A percentile compares a stretch with the other conserved stretches of the same genome.
These are phyloP conservation scores for Debaryomycetaceae sp. DNA, from an alignment of 1,139 yeast species.

Conservation along the genomic window DNA sequence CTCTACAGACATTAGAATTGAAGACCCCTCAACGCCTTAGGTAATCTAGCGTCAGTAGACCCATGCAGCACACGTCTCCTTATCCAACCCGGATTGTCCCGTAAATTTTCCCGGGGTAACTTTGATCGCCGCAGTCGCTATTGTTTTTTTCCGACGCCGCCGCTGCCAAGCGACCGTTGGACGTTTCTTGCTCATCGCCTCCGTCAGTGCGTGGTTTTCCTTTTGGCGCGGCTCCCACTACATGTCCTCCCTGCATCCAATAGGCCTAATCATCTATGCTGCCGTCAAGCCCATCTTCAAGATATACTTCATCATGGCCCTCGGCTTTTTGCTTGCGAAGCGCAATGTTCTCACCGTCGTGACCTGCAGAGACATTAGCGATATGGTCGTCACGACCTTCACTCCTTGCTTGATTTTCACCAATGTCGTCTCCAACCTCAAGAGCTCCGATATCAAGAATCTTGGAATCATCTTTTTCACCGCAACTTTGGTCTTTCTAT, in stretches of 20 bases:
- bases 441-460: constrained; percentile 61
- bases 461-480: constrained; percentile 63
- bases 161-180: too few relatives aligned
- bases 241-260: constrained; percentile 11
- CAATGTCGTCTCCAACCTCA: constrained; percentile 61
- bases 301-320: constrained; percentile 62
- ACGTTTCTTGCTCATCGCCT: too few relatives aligned
- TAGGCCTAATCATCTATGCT: constrained; percentile 68
- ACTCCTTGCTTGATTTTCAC: constrained; percentile 73
- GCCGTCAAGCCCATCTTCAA: constrained; percentile 83
- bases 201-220: too few relatives aligned
- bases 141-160: too few relatives aligned
- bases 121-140: too few relatives aligned
- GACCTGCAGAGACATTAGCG: constrained; percentile 63
- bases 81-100: too few relatives aligned
- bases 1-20: too few relatives aligned
- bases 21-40: too few relatives aligned
- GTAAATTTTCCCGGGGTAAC: too few relatives aligned
- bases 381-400: constrained; percentile 58
- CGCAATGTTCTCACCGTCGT: constrained; percentile 61
- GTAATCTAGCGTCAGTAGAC: too few relatives aligned
- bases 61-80: too few relatives aligned
- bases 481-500: constrained; percentile 32
- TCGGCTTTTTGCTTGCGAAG: constrained; percentile 61
- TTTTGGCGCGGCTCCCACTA: too few relatives aligned